Conservation (phyloP, 331 rosid species). For the Pyracantha coccinea region DNA sequence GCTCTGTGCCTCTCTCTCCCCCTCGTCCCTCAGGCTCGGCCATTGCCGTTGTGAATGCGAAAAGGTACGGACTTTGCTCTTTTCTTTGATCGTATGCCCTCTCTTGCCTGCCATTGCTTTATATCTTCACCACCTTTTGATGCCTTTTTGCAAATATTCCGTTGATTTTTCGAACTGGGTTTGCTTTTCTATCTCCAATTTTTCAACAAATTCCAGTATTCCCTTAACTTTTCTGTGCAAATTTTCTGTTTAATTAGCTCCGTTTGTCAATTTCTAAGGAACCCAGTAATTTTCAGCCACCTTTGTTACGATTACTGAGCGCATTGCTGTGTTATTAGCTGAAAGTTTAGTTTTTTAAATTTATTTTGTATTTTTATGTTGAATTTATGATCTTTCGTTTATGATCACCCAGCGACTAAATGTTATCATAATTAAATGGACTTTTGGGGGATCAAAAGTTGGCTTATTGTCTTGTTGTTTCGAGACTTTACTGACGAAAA, state of each 20-base stretch:
- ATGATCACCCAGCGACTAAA: neutral
- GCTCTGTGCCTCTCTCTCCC: neutral
- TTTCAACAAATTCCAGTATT: neutral
- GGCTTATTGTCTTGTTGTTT: neutral
- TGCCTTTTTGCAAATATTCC: neutral
- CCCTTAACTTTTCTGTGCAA: neutral
- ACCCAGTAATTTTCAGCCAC: neutral
- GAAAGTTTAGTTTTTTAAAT: neutral
- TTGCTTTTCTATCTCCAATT: neutral
- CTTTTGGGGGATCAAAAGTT: neutral
- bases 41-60: neutral
- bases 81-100: neutral
- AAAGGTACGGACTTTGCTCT: conserved; percentile 3
- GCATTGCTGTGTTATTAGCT: conserved; percentile 4
- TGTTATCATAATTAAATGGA: neutral
- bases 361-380: neutral
- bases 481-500: neutral
- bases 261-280: neutral
- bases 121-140: neutral
- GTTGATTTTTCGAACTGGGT: neutral
- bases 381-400: neutral
- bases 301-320: neutral
- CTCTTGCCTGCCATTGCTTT: neutral
- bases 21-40: neutral
- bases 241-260: neutral